phyloP scores from a whole-genome alignment of 306 rosid genomes.

The Bauhinia variegata region DNA sequence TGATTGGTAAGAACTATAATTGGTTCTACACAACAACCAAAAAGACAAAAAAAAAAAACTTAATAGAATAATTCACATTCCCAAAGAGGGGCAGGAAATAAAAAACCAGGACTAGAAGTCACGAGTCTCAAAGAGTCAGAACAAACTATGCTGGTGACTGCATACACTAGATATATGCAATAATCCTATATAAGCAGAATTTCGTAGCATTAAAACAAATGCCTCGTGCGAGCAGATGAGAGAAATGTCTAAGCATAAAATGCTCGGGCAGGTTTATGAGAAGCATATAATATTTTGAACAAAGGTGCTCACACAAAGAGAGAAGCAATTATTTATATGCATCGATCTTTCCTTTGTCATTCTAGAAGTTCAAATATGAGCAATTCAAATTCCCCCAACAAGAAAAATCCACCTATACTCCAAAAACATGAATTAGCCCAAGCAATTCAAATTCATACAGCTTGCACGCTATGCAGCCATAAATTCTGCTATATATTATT shows the following conservation, averaged over 20 bases:
- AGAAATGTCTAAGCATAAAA: no score
- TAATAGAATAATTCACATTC: constrained; percentile 1
- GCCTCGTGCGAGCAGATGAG: not conserved
- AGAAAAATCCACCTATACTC: not conserved
- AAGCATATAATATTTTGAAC: no score
- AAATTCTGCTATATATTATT: no score
- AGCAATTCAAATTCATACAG: no score
- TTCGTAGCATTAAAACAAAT: not conserved
- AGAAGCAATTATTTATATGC: not conserved
- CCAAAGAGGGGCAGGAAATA: not conserved
- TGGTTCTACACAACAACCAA: not conserved
- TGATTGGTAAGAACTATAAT: constrained; percentile 12
- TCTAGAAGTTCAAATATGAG: not conserved
- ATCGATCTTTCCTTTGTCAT: not conserved
- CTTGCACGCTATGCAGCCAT: no score
- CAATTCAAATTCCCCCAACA: not conserved
- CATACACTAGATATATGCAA: not conserved
- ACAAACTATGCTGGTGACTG: no score
- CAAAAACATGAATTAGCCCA: not conserved
- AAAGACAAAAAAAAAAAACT: not conserved
- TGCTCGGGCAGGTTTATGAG: no score
- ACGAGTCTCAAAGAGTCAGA: no score
- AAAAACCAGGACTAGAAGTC: not conserved
- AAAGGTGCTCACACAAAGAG: no score
- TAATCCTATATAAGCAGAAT: not conserved